Evolutionary conservation across 495 filamentous ascomycete genomes (phyloP).

Genomic region (Schizothecium vesticola): DNA sequence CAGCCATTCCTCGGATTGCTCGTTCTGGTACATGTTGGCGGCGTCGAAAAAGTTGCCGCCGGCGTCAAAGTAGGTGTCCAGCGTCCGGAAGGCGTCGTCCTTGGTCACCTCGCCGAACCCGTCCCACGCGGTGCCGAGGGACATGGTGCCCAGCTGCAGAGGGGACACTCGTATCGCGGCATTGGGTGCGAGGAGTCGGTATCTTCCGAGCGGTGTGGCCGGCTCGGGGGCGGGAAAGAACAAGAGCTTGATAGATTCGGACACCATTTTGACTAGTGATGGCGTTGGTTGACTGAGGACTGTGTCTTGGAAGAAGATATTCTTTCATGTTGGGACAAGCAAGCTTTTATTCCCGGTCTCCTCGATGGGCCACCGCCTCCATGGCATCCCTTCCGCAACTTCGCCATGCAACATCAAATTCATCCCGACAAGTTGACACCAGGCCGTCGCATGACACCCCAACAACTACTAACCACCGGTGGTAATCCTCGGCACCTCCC

Average conservation of each 20-base stretch:
- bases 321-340: neutral
- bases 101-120: constrained; percentile 1
- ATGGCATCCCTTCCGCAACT: too few species aligned
- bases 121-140: constrained; percentile 52
- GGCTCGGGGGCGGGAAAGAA: constrained; percentile 2
- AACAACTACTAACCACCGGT: neutral
- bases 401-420: neutral
- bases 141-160: constrained; percentile 59
- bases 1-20: constrained; percentile 60
- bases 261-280: neutral
- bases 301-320: neutral
- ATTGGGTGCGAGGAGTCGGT: constrained; percentile 54
- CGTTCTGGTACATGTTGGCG: constrained; percentile 61
- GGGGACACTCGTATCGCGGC: constrained; percentile 56
- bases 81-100: neutral
- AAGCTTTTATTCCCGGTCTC: neutral
- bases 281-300: neutral
- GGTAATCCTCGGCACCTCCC: neutral
- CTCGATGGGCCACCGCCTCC: too few species aligned
- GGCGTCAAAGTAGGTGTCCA: neutral
- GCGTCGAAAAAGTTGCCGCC: constrained; percentile 76
- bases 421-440: neutral
- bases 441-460: too few species aligned
- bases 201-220: constrained; percentile 48
- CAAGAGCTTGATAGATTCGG: neutral